Base-by-base conservation (phyloP, 2,329 filamentous ascomycete species). In the Tolypocladium capitatum region DNA sequence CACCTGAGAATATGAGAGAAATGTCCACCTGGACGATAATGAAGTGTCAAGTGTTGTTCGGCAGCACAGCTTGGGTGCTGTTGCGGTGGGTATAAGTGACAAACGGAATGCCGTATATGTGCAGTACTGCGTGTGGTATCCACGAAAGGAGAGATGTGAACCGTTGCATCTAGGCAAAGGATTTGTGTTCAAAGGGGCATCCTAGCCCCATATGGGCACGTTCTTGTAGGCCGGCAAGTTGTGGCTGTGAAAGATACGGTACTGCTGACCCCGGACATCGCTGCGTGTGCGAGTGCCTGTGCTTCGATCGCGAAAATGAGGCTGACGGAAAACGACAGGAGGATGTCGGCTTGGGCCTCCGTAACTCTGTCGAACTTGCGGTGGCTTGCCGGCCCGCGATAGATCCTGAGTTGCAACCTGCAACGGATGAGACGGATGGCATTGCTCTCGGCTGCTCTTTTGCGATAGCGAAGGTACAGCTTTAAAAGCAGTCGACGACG, bases 211-310 rank as follows among this genome's bases (percentile, higher is more conserved):
- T n/a, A 78, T 76, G 0, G 74, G 75, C 3, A 65, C 69, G 33
- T 72, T 68, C 28, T 68, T 68, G 54, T 80, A 79, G 6, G 75
- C 73, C 5, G 75, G 75, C 4, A 75, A 76, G 56, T 78, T 76
- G 54, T 79, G 78, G 60, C 74, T 78, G 60, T 79, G 76, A 9
- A 78, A 62, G 11, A 78, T 65, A 1, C 75, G 71, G 50, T 73
- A 78, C 9, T 71, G 73, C 14, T 47, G 46, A 14, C 41, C 43
- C 8, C 47, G 27, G 10, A 34, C n/a, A 31, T 49, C 52, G 33
- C 47, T 14, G 30, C 57, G 24, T 16, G 51, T 56, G 43, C 58
- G 49, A 18, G 59, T 58, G 33, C 62, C 64, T 36, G 60, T 55
- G 51, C 68, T 72, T 35, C 62, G 60, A 51, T 46, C 16, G 10